Base-by-base conservation (phyloP, 306 rosid genomes). In the Dalbergia cultrata region DNA sequence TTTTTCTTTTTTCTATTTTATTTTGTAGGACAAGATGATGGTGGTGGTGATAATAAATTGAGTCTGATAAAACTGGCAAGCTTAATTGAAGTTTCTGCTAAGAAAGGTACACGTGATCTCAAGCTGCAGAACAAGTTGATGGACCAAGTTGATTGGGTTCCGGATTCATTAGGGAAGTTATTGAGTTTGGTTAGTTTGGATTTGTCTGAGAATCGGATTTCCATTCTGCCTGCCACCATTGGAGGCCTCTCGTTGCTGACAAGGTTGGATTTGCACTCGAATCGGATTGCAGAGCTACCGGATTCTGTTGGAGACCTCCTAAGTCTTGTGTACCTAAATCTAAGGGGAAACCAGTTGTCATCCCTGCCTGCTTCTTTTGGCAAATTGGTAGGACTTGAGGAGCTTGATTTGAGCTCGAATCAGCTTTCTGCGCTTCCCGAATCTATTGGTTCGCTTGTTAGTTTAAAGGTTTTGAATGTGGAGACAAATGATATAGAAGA, bases 141-240 rank as follows among this genome's bases (percentile, higher is more conserved):
- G 87, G 88, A 86, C 35, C 93, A 89, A 74, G 85, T 91, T 57
- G 96, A 87, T 57, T 91, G 93, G 93, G 86, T 91, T 39, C 96
- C 96, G 17, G 92, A 87, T 52, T 78, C 93, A 1, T 73, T 91
- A 52, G 96, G 96, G 45, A 91, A 89, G 87, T 75, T 91, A 67
- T 84, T 88, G 0, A 69, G 84, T 81, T 82, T 91, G 85, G 75
- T 84, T 17, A 59, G 90, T 22, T 80, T 91, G 12, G 93, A 91
- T 86, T 86, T 91, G 37, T 91, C 96, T 0, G 92, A 91, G 49
- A 91, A 91, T 56, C 81, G 86, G 77, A 82, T 91, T 62, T 21
- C 49, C 67, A 83, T 80, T 31, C 74, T 91, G 11, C 96, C 96
- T 26, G 17, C 85, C 66, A 73, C 92, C 31, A 83, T 91, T n/a